A percentile compares a stretch with the other conserved stretches of the same genome.
These are phyloP conservation scores for Lepraria neglecta DNA, from an alignment of 495 filamentous ascomycete species.

Conservation along the genomic window DNA sequence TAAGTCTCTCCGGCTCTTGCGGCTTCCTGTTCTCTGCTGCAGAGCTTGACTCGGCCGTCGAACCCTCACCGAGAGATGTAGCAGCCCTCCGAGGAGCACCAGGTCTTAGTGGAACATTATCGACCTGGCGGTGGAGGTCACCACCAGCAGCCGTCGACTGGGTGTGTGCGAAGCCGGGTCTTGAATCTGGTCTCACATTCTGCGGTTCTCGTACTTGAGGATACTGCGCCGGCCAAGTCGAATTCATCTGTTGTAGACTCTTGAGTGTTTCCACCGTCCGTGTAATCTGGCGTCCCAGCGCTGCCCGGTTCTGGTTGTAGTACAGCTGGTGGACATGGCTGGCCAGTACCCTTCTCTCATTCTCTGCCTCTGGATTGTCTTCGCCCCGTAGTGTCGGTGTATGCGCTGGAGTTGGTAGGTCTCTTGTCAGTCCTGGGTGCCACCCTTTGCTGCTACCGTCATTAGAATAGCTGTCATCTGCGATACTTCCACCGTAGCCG, in stretches of 20 bases:
- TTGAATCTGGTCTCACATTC: slow-evolving; percentile 35
- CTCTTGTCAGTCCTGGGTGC: slow-evolving; percentile 58
- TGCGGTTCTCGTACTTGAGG: slow-evolving; percentile 62
- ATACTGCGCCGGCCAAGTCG: slow-evolving; percentile 89
- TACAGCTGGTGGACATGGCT: slow-evolving; percentile 68
- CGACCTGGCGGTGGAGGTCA: slow-evolving; percentile 31
- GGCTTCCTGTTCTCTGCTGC: slow-evolving; percentile 50
- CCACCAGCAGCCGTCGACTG: slow-evolving; percentile 40
- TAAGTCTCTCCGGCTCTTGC: slow-evolving; percentile 64
- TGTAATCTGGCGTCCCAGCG: slow-evolving; percentile 78
- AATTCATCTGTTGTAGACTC: slow-evolving; percentile 79
- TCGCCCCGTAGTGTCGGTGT: slow-evolving; percentile 48
- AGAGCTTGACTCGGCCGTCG: slow-evolving; percentile 64
- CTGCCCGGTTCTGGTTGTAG: slow-evolving; percentile 84
- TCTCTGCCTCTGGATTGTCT: slow-evolving; percentile 48
- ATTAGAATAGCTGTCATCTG: slow-evolving; percentile 45
- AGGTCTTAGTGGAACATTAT: slow-evolving; percentile 43
- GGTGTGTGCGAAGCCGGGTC: slow-evolving; percentile 51
- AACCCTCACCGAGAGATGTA: slow-evolving; percentile 59
- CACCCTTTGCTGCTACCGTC: slow-evolving; percentile 35
- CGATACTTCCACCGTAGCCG: slow-evolving; percentile 78
- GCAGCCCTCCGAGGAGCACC: slow-evolving; percentile 57
- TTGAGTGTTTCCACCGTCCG: slow-evolving; percentile 73
- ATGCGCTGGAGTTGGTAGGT: slow-evolving; percentile 57
- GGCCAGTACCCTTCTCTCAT: slow-evolving; percentile 55